Evolutionary conservation across 345 rosid species (phyloP).

Genomic region (Odontarrhena argentea): DNA sequence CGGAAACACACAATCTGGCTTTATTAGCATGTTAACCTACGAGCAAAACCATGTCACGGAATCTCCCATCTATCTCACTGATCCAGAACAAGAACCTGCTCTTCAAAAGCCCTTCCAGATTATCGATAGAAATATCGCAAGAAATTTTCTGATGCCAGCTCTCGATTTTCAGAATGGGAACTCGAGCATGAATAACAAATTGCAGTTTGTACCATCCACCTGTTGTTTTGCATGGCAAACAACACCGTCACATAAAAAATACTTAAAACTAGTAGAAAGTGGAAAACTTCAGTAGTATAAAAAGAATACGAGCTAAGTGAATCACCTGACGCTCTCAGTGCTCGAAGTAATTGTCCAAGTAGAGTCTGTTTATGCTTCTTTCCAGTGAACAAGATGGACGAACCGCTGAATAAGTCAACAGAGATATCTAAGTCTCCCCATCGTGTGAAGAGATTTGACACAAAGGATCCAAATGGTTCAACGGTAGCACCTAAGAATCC

Average conservation of each 20-base stretch:
- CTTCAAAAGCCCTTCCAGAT: conserved; percentile 71
- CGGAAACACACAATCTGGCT: conserved; percentile 22
- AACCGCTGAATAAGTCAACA: conserved; percentile 53
- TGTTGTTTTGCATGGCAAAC: conserved; percentile 38
- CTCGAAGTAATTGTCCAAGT: conserved; percentile 57
- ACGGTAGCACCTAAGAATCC: conserved; percentile 71
- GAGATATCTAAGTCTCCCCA: conserved; percentile 91
- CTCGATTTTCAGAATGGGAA: conserved; percentile 81
- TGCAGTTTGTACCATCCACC: conserved; percentile 60
- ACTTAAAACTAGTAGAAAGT: conserved; percentile 12
- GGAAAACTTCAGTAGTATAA: neutral
- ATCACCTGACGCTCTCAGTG: conserved; percentile 63
- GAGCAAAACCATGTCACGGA: conserved; percentile 77
- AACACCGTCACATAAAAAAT: conserved; percentile 6
- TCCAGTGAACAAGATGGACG: conserved; percentile 63
- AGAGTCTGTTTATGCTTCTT: conserved; percentile 66
- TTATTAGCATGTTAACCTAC: conserved; percentile 44
- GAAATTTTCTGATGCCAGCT: conserved; percentile 55
- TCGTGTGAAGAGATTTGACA: conserved; percentile 76
- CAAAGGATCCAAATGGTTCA: conserved; percentile 89
- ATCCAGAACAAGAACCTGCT: conserved; percentile 84
- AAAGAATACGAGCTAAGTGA: neutral
- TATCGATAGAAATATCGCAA: conserved; percentile 85
- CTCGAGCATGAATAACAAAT: conserved; percentile 64
- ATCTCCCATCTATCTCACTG: conserved; percentile 75